Percentiles rank a stretch among this genome's conserved stretches.
phyloP scores from a whole-genome alignment of 768 basidiomycete species.

The Hydnum rufescens region DNA sequence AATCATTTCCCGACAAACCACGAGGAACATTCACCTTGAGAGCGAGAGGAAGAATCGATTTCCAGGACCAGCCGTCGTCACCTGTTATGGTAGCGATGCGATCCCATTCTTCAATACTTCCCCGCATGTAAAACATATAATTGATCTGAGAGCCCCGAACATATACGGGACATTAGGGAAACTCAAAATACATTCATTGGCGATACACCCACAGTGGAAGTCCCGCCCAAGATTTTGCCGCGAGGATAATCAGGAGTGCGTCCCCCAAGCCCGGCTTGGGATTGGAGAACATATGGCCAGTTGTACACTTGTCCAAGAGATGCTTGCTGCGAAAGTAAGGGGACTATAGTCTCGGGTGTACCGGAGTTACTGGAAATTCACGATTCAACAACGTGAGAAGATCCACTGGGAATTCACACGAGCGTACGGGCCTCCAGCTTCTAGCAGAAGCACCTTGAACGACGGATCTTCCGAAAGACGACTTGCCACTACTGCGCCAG shows the following conservation, averaged over 20 bases:
- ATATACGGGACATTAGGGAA: background rate
- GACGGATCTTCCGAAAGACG: constrained; percentile 19
- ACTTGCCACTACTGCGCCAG: constrained; percentile 19
- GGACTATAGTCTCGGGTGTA: background rate
- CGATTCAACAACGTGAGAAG: background rate
- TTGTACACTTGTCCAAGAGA: background rate
- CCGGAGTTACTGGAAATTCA: background rate
- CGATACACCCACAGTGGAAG: background rate
- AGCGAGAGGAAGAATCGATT: background rate
- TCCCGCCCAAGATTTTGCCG: background rate
- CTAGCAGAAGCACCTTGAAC: constrained; percentile 17
- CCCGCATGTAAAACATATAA: background rate
- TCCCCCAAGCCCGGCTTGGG: constrained; percentile 27
- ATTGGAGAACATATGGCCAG: constrained; percentile 32
- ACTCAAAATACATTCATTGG: background rate
- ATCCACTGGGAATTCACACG: background rate
- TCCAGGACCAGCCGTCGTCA: background rate
- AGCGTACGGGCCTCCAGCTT: constrained; percentile 11
- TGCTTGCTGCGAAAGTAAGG: background rate
- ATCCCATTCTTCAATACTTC: background rate
- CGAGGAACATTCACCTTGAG: background rate
- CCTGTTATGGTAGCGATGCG: background rate
- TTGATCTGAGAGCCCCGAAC: background rate
- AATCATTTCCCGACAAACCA: background rate
- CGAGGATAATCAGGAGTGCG: constrained; percentile 22